These are phyloP conservation scores for Solanum rostratum DNA, from an alignment of 257 asterid species.

Conservation along the genomic window DNA sequence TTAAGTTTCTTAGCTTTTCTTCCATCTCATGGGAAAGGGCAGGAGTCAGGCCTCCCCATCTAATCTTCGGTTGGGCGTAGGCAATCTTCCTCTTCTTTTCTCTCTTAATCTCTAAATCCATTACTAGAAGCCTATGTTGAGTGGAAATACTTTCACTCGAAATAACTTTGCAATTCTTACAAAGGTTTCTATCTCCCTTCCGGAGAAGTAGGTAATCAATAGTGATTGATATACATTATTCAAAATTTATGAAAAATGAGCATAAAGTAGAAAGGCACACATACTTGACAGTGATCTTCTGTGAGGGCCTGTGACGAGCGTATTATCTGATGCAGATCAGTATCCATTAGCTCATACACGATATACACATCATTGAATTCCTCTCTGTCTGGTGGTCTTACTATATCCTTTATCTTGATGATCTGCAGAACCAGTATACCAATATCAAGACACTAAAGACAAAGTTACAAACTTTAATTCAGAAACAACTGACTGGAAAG, in stretches of 20 bases:
- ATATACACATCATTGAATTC: conserved; percentile 70
- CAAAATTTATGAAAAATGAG: neutral
- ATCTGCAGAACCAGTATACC: conserved; percentile 22
- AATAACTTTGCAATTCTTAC: no score
- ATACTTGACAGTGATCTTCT: conserved; percentile 87
- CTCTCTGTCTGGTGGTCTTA: conserved; percentile 53
- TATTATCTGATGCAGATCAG: conserved; percentile 86
- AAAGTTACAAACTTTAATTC: neutral
- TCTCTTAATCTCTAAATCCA: no score
- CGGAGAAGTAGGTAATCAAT: no score
- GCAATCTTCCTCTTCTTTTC: no score
- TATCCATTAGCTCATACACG: conserved; percentile 79
- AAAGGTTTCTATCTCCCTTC: no score
- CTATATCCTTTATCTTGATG: conserved; percentile 67
- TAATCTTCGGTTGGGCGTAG: no score
- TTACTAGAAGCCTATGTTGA: no score
- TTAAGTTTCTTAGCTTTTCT: no score
- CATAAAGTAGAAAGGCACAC: neutral
- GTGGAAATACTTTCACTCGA: no score
- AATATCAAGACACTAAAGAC: neutral
- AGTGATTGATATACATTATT: neutral
- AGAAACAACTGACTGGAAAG: neutral
- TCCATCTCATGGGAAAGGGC: no score
- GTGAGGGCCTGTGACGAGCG: conserved; percentile 66
- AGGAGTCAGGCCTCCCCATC: no score